Conservation (phyloP, 1,139 yeast genomes). For the Taphrina flavorubra region DNA sequence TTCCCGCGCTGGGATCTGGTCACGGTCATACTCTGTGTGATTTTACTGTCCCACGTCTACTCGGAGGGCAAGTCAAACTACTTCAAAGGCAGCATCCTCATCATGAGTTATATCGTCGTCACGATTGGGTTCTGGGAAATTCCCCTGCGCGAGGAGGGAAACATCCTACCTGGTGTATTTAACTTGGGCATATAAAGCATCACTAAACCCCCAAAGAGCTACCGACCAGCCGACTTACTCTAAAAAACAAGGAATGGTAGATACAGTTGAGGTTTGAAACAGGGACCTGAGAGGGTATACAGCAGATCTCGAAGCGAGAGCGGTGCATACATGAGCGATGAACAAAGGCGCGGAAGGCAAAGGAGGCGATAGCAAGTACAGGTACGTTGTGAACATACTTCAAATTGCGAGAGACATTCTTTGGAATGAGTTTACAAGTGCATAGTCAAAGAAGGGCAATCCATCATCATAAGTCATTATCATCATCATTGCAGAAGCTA, state of each 20-base stretch:
- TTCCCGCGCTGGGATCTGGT: conserved; percentile 97
- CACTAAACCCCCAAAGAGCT: too few relatives aligned
- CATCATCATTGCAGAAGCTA: background rate
- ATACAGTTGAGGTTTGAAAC: background rate
- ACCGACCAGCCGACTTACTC: too few relatives aligned
- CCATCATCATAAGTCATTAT: too few relatives aligned
- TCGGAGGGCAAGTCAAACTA: conserved; percentile 97
- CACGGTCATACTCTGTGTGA: conserved; percentile 83
- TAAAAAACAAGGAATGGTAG: background rate
- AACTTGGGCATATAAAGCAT: conserved; percentile 1
- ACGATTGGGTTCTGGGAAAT: conserved; percentile 71
- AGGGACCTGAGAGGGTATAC: background rate
- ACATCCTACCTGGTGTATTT: conserved; percentile 1
- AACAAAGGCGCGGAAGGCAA: too few relatives aligned
- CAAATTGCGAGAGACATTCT: too few relatives aligned
- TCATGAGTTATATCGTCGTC: conserved; percentile 77
- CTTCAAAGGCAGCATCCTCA: conserved; percentile 84
- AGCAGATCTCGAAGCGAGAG: too few relatives aligned
- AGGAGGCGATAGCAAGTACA: background rate
- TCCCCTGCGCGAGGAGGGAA: conserved; percentile 31
- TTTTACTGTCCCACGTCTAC: conserved; percentile 87
- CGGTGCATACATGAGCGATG: too few relatives aligned
- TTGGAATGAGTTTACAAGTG: too few relatives aligned
- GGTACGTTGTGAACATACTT: background rate
- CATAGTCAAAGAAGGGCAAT: too few relatives aligned